Evolutionary conservation across 1,284 basidiomycete species (phyloP).

Genomic region (Heterobasidion occidentale): DNA sequence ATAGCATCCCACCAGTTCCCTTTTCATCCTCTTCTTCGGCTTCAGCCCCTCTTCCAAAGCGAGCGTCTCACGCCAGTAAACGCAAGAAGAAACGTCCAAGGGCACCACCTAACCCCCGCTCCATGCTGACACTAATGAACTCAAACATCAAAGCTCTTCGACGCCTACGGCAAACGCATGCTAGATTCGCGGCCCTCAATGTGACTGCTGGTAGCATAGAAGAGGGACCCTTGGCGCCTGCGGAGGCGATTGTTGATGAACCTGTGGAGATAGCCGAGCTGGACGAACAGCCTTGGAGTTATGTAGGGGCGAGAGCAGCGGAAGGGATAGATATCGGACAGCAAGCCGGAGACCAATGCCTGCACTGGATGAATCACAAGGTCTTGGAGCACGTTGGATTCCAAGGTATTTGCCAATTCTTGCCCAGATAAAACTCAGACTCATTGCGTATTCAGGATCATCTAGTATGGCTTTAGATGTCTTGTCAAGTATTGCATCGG

Average conservation of each 20-base stretch:
- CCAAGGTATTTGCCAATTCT: constrained; percentile 55
- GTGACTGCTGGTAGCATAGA: constrained; percentile 14
- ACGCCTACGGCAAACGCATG: constrained; percentile 60
- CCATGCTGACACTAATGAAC: constrained; percentile 61
- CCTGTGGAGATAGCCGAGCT: constrained; percentile 21
- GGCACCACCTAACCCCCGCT: constrained; percentile 20
- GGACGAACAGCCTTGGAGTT: constrained; percentile 52
- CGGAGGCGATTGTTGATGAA: constrained; percentile 5
- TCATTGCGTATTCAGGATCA: constrained; percentile 33
- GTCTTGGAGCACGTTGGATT: constrained; percentile 85
- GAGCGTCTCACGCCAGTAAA: constrained; percentile 7
- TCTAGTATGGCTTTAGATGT: constrained; percentile 72
- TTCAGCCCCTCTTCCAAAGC: constrained; percentile 15
- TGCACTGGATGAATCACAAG: constrained; percentile 65
- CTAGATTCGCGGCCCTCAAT: constrained; percentile 56
- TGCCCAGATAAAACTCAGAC: background rate
- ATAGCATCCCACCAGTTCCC: constrained; percentile 54
- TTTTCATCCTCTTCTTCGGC: constrained; percentile 29
- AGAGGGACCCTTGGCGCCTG: constrained; percentile 15
- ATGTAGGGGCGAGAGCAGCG: background rate
- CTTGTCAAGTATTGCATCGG: constrained; percentile 70
- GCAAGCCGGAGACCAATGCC: constrained; percentile 47
- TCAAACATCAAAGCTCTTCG: constrained; percentile 66
- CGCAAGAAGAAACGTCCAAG: constrained; percentile 26
- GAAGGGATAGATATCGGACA: constrained; percentile 36